A percentile compares a stretch with the other conserved stretches of the same genome.
phyloP scores from a whole-genome alignment of 2,329 filamentous ascomycete species.

The Aureobasidium lini region DNA sequence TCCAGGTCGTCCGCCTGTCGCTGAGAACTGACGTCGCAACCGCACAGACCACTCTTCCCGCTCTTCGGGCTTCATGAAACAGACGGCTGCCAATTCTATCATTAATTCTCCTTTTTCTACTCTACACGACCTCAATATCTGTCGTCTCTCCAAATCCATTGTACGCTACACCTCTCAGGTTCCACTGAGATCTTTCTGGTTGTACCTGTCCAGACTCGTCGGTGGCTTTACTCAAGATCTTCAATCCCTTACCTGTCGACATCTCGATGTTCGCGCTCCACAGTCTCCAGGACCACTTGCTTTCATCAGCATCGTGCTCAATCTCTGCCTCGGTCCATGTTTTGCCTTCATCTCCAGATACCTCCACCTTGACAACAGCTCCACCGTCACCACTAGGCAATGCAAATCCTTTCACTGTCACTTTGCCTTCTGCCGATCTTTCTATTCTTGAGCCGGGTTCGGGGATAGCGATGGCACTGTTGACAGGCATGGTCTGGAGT shows the following conservation, averaged over 20 bases:
- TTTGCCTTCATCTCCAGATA: slow-evolving; percentile 55
- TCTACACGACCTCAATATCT: slow-evolving; percentile 38
- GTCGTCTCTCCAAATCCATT: slow-evolving; percentile 51
- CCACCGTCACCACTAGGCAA: slow-evolving; percentile 61
- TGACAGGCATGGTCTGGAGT: slow-evolving; percentile 63
- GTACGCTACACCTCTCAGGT: slow-evolving; percentile 52
- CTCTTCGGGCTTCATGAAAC: not conserved
- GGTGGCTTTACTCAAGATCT: slow-evolving; percentile 57
- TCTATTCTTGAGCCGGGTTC: slow-evolving; percentile 19
- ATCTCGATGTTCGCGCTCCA: slow-evolving; percentile 45
- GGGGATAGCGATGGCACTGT: slow-evolving; percentile 53
- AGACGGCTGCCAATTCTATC: not conserved
- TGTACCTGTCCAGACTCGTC: slow-evolving; percentile 62
- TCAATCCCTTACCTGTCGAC: slow-evolving; percentile 41
- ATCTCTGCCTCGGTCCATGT: slow-evolving; percentile 58
- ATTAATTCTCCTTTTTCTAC: not conserved
- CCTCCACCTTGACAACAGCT: slow-evolving; percentile 59
- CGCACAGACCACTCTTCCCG: slow-evolving; percentile 1
- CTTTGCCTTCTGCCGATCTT: slow-evolving; percentile 19
- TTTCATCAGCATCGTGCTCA: slow-evolving; percentile 41
- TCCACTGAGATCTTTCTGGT: slow-evolving; percentile 53
- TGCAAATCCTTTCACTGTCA: slow-evolving; percentile 53
- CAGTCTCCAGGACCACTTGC: slow-evolving; percentile 58
- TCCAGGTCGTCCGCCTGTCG: not conserved
- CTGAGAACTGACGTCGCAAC: not conserved